Evolutionary conservation across 129 eudicot species (phyloP).

Genomic region (Flaveria bidentis): DNA sequence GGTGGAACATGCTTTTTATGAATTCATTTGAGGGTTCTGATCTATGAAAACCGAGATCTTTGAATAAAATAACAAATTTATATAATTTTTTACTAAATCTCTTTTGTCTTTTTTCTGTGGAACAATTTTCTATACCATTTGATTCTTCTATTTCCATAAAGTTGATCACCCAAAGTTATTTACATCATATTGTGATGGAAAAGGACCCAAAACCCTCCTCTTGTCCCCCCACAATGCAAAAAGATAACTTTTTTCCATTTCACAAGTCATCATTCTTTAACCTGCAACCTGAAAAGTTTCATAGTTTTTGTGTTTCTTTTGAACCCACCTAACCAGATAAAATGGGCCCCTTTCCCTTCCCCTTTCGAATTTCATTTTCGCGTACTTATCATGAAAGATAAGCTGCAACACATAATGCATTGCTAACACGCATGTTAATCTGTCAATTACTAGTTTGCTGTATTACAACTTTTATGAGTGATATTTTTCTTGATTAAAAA

Average conservation of each 20-base stretch:
- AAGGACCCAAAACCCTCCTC: slow-evolving; percentile 14
- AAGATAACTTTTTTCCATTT: slow-evolving; percentile 19
- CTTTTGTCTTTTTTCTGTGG: background rate
- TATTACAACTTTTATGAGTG: background rate
- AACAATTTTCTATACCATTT: slow-evolving; percentile 1
- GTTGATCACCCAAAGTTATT: slow-evolving; percentile 25
- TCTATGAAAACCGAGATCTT: slow-evolving; percentile 2
- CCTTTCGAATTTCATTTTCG: slow-evolving; percentile 19
- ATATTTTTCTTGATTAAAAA: slow-evolving; percentile 9
- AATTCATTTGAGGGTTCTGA: slow-evolving; percentile 7
- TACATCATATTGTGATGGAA: slow-evolving; percentile 26
- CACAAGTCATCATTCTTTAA: slow-evolving; percentile 29
- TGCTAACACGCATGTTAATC: background rate
- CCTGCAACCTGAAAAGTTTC: slow-evolving; percentile 39
- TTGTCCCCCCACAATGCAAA: slow-evolving; percentile 25
- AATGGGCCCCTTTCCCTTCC: slow-evolving; percentile 45
- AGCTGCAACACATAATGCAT: slow-evolving; percentile 17
- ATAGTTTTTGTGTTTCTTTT: slow-evolving; percentile 41
- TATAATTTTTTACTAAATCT: background rate
- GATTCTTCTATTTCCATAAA: slow-evolving; percentile 15
- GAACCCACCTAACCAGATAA: slow-evolving; percentile 47
- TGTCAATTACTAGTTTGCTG: slow-evolving; percentile 2
- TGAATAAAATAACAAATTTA: background rate
- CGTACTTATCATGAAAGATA: slow-evolving; percentile 34
- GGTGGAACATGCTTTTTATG: slow-evolving; percentile 17